Percentiles rank a stretch among this genome's conserved stretches.
Evolutionary conservation across 1,139 yeast species (phyloP).

Genomic region (Pichia terricola): DNA sequence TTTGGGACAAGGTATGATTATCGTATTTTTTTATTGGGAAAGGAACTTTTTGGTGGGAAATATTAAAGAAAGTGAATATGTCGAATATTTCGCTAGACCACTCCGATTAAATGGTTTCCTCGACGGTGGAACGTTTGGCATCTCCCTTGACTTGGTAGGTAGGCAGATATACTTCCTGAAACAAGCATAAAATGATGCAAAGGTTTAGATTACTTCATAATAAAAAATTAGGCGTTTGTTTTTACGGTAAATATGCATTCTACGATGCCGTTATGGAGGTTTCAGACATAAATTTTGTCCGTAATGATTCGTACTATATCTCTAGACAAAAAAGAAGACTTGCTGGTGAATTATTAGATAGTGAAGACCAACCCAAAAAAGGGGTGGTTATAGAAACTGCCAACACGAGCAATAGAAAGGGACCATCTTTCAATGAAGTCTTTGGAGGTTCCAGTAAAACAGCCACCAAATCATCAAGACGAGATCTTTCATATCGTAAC

Average conservation of each 20-base stretch:
- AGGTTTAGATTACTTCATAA: no score
- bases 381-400: constrained; percentile 15
- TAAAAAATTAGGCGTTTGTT: no score
- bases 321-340: constrained; percentile 4
- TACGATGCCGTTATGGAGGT: constrained; percentile 8
- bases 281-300: constrained; percentile 7
- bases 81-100: constrained; percentile 5
- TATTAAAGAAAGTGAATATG: no score
- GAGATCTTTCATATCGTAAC: constrained; percentile 25
- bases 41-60: no score
- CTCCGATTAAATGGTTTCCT: no score
- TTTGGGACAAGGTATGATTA: no score
- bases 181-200: no score
- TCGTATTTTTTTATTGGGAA: no score
- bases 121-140: neutral
- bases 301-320: constrained; percentile 11
- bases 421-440: constrained; percentile 18
- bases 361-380: neutral
- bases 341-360: neutral
- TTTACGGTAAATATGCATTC: constrained; percentile 8
- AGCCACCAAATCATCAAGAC: constrained; percentile 23
- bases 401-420: constrained; percentile 11
- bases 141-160: neutral
- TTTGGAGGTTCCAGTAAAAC: constrained; percentile 25
- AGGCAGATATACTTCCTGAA: no score